Evolutionary conservation across 2,329 filamentous ascomycete genomes (phyloP).

Genomic region (Metarhizium sp.): DNA sequence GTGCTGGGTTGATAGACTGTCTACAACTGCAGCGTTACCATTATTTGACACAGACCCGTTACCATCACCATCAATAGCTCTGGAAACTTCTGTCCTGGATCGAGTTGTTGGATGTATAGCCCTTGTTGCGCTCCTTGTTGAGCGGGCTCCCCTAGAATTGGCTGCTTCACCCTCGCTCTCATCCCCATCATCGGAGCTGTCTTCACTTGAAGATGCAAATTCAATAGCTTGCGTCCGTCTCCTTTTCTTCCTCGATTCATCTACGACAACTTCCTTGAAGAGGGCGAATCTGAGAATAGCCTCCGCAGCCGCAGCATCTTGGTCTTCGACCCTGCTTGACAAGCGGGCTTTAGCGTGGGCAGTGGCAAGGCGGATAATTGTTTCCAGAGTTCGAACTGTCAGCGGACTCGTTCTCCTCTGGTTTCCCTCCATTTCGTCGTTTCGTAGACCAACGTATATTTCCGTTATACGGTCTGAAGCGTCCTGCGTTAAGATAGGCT

Average conservation of each 20-base stretch:
- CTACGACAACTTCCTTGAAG: slow-evolving; percentile 86
- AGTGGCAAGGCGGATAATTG: slow-evolving; percentile 92
- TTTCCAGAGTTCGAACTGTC: slow-evolving; percentile 94
- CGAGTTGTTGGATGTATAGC: neutral
- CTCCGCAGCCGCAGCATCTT: slow-evolving; percentile 81
- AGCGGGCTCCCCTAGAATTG: slow-evolving; percentile 37
- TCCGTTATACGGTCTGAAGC: slow-evolving; percentile 86
- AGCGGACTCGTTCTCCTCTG: slow-evolving; percentile 89
- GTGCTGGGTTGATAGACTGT: slow-evolving; percentile 15
- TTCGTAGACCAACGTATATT: slow-evolving; percentile 84
- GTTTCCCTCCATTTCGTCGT: slow-evolving; percentile 92
- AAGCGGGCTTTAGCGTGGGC: slow-evolving; percentile 90
- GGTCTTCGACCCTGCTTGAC: slow-evolving; percentile 79
- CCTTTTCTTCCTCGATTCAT: slow-evolving; percentile 74
- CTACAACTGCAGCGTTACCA: slow-evolving; percentile 26
- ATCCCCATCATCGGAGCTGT: slow-evolving; percentile 50
- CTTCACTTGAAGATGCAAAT: slow-evolving; percentile 48
- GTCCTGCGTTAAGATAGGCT: slow-evolving; percentile 81
- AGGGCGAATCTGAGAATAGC: slow-evolving; percentile 86
- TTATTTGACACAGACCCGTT: slow-evolving; percentile 29
- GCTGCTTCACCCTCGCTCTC: slow-evolving; percentile 47
- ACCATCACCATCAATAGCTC: slow-evolving; percentile 18
- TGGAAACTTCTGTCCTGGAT: slow-evolving; percentile 8
- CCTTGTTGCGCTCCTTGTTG: slow-evolving; percentile 17
- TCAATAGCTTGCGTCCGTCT: slow-evolving; percentile 56